phyloP scores from a whole-genome alignment of 2,329 filamentous ascomycete species.

The Neonectria faginata region DNA sequence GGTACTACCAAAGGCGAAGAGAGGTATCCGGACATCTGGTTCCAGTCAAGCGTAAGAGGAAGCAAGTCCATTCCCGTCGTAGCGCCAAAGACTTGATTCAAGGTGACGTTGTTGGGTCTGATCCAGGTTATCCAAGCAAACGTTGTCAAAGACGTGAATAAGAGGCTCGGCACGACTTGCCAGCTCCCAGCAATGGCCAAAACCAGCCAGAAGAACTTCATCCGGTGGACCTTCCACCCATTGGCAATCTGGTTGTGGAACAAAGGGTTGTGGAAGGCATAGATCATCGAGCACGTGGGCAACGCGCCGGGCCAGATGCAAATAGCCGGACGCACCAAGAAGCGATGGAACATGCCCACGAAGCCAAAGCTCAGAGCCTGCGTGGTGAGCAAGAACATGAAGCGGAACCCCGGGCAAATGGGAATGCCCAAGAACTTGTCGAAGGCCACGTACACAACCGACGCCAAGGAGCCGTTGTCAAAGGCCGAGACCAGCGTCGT shows the following conservation, averaged over 20 bases:
- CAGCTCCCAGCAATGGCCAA: conserved; percentile 58
- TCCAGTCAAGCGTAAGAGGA: conserved; percentile 63
- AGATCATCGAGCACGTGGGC: conserved; percentile 24
- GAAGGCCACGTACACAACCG: conserved; percentile 18
- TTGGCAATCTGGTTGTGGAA: conserved; percentile 16
- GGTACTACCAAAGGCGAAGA: conserved; percentile 69
- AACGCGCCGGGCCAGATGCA: conserved; percentile 22
- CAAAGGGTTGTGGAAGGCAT: conserved; percentile 18
- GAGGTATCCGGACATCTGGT: conserved; percentile 64
- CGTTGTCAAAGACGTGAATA: conserved; percentile 37
- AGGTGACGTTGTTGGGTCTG: conserved; percentile 61
- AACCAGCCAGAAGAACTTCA: conserved; percentile 50
- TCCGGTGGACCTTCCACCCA: conserved; percentile 26
- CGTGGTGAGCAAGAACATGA: conserved; percentile 40
- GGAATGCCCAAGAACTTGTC: conserved; percentile 16
- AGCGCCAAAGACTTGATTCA: conserved; percentile 68
- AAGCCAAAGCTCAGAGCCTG: conserved; percentile 62
- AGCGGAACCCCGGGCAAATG: not conserved
- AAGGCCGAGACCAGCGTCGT: conserved; percentile 11
- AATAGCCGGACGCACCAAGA: conserved; percentile 47
- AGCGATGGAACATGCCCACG: conserved; percentile 58
- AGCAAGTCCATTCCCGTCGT: conserved; percentile 64
- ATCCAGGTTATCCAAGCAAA: conserved; percentile 53
- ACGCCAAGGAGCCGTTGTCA: conserved; percentile 18
- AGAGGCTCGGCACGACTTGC: conserved; percentile 55